Evolutionary conservation across 106 monocot genomes (phyloP).

Genomic region (Agapanthus africanus): DNA sequence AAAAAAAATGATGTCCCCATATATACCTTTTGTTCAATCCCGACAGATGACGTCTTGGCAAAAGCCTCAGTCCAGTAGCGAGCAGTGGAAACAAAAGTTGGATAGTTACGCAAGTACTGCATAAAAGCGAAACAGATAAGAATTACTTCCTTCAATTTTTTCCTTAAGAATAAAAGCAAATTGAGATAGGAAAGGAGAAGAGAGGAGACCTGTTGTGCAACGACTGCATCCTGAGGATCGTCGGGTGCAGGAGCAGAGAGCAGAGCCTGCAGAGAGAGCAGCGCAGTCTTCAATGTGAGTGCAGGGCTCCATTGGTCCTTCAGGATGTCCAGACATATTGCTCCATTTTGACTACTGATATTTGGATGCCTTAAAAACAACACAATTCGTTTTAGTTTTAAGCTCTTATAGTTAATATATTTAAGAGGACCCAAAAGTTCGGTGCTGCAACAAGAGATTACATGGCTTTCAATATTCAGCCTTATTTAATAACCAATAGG

Average conservation of each 20-base stretch:
- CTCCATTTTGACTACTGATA: conserved; percentile 99
- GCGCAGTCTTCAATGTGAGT: conserved; percentile 86
- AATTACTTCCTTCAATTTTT: background rate
- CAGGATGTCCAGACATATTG: conserved; percentile 96
- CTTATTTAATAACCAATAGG: background rate
- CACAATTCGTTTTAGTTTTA: background rate
- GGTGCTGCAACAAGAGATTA: background rate
- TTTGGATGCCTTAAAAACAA: conserved; percentile 79
- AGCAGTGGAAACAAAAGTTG: conserved; percentile 75
- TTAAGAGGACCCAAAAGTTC: background rate
- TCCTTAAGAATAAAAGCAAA: background rate
- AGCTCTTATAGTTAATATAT: no score
- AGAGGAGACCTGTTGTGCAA: conserved; percentile 82
- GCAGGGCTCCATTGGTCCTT: conserved; percentile 99
- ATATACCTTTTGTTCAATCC: conserved; percentile 85
- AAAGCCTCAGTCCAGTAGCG: conserved; percentile 93
- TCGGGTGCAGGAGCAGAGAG: conserved; percentile 91
- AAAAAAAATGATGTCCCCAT: background rate
- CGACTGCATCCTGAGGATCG: conserved; percentile 99
- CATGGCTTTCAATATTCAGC: background rate
- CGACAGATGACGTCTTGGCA: conserved; percentile 65
- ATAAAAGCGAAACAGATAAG: background rate
- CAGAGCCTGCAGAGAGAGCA: conserved; percentile 90
- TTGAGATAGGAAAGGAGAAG: background rate
- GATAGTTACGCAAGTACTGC: conserved; percentile 80